Percentiles rank a stretch among this genome's conserved stretches.
Evolutionary conservation across 257 asterid genomes (phyloP).

Genomic region (Scutellaria baicalensis): DNA sequence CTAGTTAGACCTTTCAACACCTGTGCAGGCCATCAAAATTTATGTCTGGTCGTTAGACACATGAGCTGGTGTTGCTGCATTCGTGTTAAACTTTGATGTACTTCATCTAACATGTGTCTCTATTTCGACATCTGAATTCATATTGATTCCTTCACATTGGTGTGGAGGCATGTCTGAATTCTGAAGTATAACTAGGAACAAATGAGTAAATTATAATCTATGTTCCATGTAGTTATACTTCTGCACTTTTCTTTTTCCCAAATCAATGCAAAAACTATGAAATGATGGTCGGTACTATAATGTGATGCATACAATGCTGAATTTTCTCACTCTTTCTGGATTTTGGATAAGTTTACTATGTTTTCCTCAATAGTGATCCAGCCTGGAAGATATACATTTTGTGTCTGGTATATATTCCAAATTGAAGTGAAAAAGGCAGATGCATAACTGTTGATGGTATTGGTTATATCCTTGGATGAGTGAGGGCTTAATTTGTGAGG

Average conservation of each 20-base stretch:
- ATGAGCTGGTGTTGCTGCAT: neutral
- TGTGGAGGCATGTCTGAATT: neutral
- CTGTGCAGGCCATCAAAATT: neutral
- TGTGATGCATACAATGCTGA: neutral
- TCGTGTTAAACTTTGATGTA: neutral
- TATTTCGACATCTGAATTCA: too few species aligned
- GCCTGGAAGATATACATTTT: neutral
- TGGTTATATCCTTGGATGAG: neutral
- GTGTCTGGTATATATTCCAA: neutral
- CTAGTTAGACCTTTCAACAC: neutral
- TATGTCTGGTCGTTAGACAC: neutral
- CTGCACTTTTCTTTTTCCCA: neutral
- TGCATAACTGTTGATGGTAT: neutral
- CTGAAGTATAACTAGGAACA: neutral
- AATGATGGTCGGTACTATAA: too few species aligned
- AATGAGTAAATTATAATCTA: neutral
- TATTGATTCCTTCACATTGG: too few species aligned
- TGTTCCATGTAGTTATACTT: neutral
- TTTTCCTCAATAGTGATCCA: neutral
- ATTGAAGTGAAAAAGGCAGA: neutral
- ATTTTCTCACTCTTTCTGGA: neutral
- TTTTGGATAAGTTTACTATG: neutral
- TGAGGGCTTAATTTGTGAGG: neutral
- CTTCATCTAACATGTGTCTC: constrained; percentile 2
- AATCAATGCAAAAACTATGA: too few species aligned